Percentiles rank a stretch among this genome's conserved stretches.
Conservation (phyloP, 2,329 filamentous ascomycete species). For the Cercospora janseana region DNA sequence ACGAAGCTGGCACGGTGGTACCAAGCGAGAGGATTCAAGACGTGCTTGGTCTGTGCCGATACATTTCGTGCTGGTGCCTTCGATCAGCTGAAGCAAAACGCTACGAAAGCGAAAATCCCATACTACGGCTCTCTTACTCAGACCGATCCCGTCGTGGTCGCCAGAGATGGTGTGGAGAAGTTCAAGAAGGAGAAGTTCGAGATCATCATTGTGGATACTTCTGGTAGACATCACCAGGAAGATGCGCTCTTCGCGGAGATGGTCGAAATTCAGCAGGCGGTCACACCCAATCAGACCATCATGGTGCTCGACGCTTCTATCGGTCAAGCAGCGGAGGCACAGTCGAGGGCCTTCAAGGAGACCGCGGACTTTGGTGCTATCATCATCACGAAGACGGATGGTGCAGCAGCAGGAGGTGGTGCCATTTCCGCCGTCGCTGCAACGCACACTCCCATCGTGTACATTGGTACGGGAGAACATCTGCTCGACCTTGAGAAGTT, state of each 20-base stretch:
- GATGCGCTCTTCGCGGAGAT: constrained; percentile 95
- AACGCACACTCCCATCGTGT: constrained; percentile 94
- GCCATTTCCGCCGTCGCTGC: constrained; percentile 96
- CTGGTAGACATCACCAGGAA: constrained; percentile 90
- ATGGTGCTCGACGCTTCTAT: constrained; percentile 97
- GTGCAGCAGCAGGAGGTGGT: constrained; percentile 90
- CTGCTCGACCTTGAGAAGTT: constrained; percentile 94
- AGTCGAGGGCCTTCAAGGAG: constrained; percentile 95
- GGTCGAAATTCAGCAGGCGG: constrained; percentile 90
- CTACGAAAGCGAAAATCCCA: constrained; percentile 96
- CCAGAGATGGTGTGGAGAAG: constrained; percentile 92
- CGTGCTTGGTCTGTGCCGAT: constrained; percentile 93
- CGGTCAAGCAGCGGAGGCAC: constrained; percentile 90
- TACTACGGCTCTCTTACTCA: constrained; percentile 97
- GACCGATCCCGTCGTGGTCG: constrained; percentile 90
- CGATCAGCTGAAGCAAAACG: constrained; percentile 97
- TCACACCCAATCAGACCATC: constrained; percentile 92
- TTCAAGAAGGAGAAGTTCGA: constrained; percentile 99
- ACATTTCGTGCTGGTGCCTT: constrained; percentile 98
- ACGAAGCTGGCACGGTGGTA: constrained; percentile 96
- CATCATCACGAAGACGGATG: constrained; percentile 98
- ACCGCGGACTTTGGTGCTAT: constrained; percentile 96
- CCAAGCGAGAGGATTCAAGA: constrained; percentile 86
- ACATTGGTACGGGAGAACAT: constrained; percentile 96
- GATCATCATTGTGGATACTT: constrained; percentile 97